These are phyloP conservation scores for Oryza brachyantha DNA, from an alignment of 176 grass and related monocot genomes.

Conservation along the genomic window DNA sequence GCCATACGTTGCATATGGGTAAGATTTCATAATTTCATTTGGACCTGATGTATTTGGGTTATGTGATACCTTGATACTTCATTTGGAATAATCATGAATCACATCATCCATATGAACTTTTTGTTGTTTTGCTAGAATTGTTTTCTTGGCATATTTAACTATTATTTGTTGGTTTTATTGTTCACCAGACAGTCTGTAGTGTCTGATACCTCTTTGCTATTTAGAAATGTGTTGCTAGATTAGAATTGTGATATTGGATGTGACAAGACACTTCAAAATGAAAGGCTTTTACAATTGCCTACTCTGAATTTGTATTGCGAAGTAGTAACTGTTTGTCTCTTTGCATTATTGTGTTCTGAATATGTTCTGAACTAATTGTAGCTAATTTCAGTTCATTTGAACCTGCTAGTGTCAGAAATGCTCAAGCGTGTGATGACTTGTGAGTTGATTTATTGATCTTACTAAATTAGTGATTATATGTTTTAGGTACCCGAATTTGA, in stretches of 20 bases:
- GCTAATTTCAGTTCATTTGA: no score
- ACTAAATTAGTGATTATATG: not conserved
- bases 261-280: not conserved
- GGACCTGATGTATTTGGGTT: not conserved
- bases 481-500: constrained; percentile 84
- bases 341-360: not conserved
- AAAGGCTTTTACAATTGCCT: not conserved
- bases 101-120: not conserved
- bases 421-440: not conserved
- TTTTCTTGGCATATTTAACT: not conserved
- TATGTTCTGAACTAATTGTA: not conserved
- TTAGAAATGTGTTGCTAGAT: no score
- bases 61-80: not conserved
- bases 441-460: not conserved
- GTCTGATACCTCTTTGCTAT: no score
- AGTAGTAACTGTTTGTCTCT: not conserved
- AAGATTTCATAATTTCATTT: not conserved
- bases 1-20: constrained; percentile 98
- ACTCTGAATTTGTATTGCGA: not conserved
- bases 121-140: not conserved
- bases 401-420: no score
- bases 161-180: no score
- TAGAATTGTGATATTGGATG: no score
- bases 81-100: not conserved
- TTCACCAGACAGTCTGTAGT: no score